Base-by-base conservation (phyloP, 106 monocot species). In the Platanthera zijinensis region DNA sequence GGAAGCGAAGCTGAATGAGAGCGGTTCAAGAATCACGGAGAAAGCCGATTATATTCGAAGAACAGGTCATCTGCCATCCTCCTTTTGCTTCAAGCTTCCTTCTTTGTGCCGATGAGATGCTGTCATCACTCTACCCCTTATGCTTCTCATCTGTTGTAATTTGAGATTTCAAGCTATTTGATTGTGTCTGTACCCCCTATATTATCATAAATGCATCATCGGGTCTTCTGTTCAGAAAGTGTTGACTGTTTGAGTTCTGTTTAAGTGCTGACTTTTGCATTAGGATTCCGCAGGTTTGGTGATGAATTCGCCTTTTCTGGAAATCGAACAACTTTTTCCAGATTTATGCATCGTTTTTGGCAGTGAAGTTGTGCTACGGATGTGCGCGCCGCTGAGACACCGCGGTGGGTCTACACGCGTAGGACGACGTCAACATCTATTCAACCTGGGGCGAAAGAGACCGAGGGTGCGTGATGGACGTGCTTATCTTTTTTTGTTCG, bases 41-140 rank as follows among this genome's bases (percentile, higher is more conserved):
- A 79, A 74, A 76, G 92, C 88, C 21, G 91, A 95, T 12, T 95
- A 92, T 74, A 92, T 95, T 69, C 78, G 89, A 71, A 87, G 95
- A 69, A 95, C 89, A 7, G 95, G 95, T 30, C 95, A 86, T 77
- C 62, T 92, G 63, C 92, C 95, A 28, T 88, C 86, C 74, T 92
- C 87, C 39, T 90, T 92, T 57, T 85, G 82, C 85, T 87, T 87
- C 83, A 89, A 80, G 80, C 76, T 92, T 12, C 87, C 87, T 52
- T 92, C 87, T 19, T 59, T 89, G 11, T 92, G 95, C 67, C 83
- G 87, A 79, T 79, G 51, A 30, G 3, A 21, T 59, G 48, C 70
- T 66, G 2, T 12, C 32, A 39, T 39, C 39, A 39, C 39, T 32
- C 30, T 0, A 17, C 6, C 7, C 6, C 7, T 18, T n/a, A 3